Evolutionary conservation across 257 asterid genomes (phyloP).

Genomic region (Paraleonurus japonicus): DNA sequence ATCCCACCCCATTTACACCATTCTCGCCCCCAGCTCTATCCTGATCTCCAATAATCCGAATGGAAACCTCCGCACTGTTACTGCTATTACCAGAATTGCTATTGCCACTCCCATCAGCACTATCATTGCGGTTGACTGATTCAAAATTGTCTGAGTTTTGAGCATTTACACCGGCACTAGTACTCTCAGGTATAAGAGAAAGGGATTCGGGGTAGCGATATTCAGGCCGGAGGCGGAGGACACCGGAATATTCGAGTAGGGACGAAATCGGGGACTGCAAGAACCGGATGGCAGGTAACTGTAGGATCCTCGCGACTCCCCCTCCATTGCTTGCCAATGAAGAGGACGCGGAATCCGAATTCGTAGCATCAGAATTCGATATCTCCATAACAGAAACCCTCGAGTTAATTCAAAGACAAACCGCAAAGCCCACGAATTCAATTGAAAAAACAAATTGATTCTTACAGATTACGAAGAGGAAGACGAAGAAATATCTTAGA

Average conservation of each 20-base stretch:
- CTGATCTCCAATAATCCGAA: slow-evolving; percentile 61
- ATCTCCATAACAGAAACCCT: slow-evolving; percentile 45
- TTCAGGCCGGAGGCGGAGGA: slow-evolving; percentile 57
- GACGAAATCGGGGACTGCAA: slow-evolving; percentile 51
- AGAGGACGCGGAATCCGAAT: slow-evolving; percentile 35
- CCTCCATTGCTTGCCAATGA: slow-evolving; percentile 31
- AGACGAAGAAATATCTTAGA: slow-evolving; percentile 1
- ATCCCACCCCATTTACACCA: slow-evolving; percentile 37
- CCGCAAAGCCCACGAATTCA: slow-evolving; percentile 2
- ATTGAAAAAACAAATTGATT: background rate
- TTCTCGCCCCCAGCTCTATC: slow-evolving; percentile 37
- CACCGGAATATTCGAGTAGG: slow-evolving; percentile 66
- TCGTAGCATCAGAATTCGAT: slow-evolving; percentile 40
- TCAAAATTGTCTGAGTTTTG: slow-evolving; percentile 21
- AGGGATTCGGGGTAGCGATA: slow-evolving; percentile 46
- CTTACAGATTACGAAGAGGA: slow-evolving; percentile 35
- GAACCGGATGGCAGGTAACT: slow-evolving; percentile 49
- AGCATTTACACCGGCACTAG: slow-evolving; percentile 9
- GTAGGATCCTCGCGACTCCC: slow-evolving; percentile 33
- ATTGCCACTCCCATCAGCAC: slow-evolving; percentile 21
- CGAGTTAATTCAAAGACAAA: background rate
- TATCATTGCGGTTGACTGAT: slow-evolving; percentile 23
- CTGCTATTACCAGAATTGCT: slow-evolving; percentile 17
- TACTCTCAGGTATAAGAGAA: slow-evolving; percentile 34
- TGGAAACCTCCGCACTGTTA: slow-evolving; percentile 69